Percentiles rank a stretch among this genome's conserved stretches.
phyloP scores from a whole-genome alignment of 1,284 basidiomycete species.

The Violaceomyces palustris region DNA sequence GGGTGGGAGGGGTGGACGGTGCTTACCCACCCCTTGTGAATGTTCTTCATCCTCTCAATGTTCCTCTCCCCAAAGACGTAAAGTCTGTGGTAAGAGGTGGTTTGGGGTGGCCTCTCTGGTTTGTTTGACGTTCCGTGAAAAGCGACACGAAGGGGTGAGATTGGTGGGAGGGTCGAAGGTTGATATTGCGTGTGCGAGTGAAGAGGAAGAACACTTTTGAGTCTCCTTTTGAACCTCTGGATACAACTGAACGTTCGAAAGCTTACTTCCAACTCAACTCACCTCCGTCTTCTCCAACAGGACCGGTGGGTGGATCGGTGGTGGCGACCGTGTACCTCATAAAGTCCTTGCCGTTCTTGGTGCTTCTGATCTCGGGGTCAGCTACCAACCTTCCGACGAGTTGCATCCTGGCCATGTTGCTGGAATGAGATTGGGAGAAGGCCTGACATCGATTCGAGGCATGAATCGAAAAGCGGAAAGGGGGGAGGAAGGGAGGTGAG shows the following conservation, averaged over 20 bases:
- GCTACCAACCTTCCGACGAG: constrained; percentile 47
- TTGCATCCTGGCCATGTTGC: constrained; percentile 45
- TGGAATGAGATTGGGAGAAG: too few species aligned
- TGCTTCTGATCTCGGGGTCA: constrained; percentile 43
- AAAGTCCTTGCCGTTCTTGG: constrained; percentile 49
- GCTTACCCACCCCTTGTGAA: constrained; percentile 34
- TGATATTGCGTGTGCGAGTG: too few species aligned
- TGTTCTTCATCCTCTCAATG: constrained; percentile 34
- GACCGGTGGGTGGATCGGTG: constrained; percentile 38
- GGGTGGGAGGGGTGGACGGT: neutral
- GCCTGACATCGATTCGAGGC: too few species aligned
- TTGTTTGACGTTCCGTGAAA: too few species aligned
- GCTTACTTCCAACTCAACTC: neutral
- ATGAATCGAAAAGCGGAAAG: too few species aligned
- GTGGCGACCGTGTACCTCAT: constrained; percentile 49
- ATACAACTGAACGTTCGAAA: neutral
- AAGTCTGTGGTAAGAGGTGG: constrained; percentile 41
- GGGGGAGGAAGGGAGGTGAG: too few species aligned
- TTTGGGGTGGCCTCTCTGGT: constrained; percentile 19
- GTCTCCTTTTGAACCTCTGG: too few species aligned
- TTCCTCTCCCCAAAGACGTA: constrained; percentile 43
- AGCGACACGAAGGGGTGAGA: too few species aligned
- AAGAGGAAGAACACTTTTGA: too few species aligned
- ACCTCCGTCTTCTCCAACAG: constrained; percentile 36
- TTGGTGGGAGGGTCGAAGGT: too few species aligned